Evolutionary conservation across 768 basidiomycete species (phyloP).

Genomic region (Agaricus bisporus): DNA sequence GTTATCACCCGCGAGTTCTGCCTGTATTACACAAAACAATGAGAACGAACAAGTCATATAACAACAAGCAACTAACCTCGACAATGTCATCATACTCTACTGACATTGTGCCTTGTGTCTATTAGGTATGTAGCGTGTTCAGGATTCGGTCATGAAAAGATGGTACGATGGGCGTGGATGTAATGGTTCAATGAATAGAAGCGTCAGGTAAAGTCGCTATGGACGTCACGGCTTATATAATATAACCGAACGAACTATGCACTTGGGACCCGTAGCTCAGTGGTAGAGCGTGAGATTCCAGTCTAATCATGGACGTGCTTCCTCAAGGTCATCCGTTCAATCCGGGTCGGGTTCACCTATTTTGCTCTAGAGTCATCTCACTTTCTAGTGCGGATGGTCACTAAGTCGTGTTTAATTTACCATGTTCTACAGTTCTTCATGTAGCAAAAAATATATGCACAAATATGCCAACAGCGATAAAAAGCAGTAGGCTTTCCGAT

Average conservation of each 20-base stretch:
- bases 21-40: slow-evolving; percentile 29
- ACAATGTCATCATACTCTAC: slow-evolving; percentile 7
- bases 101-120: neutral
- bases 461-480: no score
- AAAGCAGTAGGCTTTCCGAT: no score
- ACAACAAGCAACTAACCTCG: neutral
- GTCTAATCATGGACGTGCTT: slow-evolving; percentile 14
- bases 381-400: neutral
- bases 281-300: slow-evolving; percentile 36
- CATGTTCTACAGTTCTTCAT: no score
- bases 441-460: no score
- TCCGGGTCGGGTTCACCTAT: slow-evolving; percentile 32
- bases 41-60: neutral
- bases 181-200: no score
- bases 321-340: slow-evolving; percentile 46
- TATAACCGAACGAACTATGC: neutral
- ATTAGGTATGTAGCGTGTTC: neutral
- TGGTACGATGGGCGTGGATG: no score
- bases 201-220: no score
- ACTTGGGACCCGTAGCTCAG: slow-evolving; percentile 29
- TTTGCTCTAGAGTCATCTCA: neutral
- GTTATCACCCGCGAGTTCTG: slow-evolving; percentile 64
- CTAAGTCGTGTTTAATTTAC: neutral
- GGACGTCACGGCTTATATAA: neutral
- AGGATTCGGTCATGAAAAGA: neutral